Base-by-base conservation (phyloP, 108 stramenopile genomes). In the Mayamaea pseudoterrestris region DNA sequence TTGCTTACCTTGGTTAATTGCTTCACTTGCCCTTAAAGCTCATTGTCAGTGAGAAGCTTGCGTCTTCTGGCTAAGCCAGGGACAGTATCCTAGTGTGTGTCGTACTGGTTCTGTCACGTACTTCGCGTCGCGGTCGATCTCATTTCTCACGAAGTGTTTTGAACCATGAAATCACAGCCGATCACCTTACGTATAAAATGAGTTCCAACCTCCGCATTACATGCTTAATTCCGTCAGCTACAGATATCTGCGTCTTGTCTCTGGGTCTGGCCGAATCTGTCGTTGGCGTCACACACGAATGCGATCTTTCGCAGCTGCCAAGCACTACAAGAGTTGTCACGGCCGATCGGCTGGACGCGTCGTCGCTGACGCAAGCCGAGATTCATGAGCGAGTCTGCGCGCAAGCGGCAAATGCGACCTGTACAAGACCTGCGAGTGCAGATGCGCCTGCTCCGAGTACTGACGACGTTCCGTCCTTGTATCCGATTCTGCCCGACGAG, bases 251-350 rank as follows among this genome's bases (percentile, higher is more conserved):
- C 37, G 44, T 77, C 12, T n/a, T n/a, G n/a, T 70, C 76, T 2
- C 58, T 85, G 29, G 78, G 83, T 25, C 52, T 85, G 20, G 45
- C 50, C 52, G 40, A 69, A 6, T 29, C 55, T 7, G 50, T 85
- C 12, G 79, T 80, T 0, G 83, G 76, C n/a, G 65, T 85, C 41
- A 85, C 83, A 25, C 83, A 85, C 45, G 83, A 85, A 64, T 85
- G 83, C 40, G 60, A 69, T 20, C 28, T 23, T 17, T 28, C 40
- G 17, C 27, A 16, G 16, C n/a, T 29, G 21, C 23, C 3, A 16
- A 35, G 13, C 12, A 24, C 42, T 30, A 37, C 39, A 44, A n/a
- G 42, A 9, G 34, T 53, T 16, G 28, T 71, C 35, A 69, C 76
- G 9, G 47, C 41, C 37, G 57, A 53, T 49, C 61, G 65, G 18